Evolutionary conservation across 495 filamentous ascomycete genomes (phyloP).

Genomic region (Penicilliopsis zonata): DNA sequence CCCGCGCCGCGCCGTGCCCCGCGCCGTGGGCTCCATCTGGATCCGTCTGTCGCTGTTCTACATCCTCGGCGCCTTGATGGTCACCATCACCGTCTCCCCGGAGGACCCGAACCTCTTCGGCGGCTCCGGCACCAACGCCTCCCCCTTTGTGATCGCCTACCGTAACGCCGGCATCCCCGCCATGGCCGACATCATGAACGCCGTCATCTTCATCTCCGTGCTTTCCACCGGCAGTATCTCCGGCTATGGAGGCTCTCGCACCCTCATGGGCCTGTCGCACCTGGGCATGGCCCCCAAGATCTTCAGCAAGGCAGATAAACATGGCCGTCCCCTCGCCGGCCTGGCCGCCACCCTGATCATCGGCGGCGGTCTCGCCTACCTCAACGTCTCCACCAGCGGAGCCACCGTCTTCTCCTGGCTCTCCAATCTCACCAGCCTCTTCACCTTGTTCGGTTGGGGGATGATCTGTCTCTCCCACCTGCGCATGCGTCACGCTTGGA

Average conservation of each 20-base stretch:
- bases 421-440: slow-evolving; percentile 39
- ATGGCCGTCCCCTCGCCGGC: slow-evolving; percentile 36
- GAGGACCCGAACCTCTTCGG: slow-evolving; percentile 28
- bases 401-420: slow-evolving; percentile 48
- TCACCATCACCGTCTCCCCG: slow-evolving; percentile 43
- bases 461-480: slow-evolving; percentile 44
- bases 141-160: slow-evolving; percentile 49
- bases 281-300: slow-evolving; percentile 40
- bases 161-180: slow-evolving; percentile 27
- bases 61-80: slow-evolving; percentile 33
- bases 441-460: slow-evolving; percentile 45
- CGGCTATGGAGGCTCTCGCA: slow-evolving; percentile 46
- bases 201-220: slow-evolving; percentile 30
- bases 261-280: slow-evolving; percentile 42
- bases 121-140: slow-evolving; percentile 27
- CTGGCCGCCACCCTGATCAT: slow-evolving; percentile 32
- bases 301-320: slow-evolving; percentile 36
- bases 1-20: slow-evolving; percentile 45
- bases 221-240: slow-evolving; percentile 42
- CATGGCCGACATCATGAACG: slow-evolving; percentile 32
- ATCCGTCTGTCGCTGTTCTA: slow-evolving; percentile 56
- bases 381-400: slow-evolving; percentile 36
- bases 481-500: slow-evolving; percentile 53
- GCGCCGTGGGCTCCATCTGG: slow-evolving; percentile 54
- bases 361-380: slow-evolving; percentile 29